A percentile compares a stretch with the other conserved stretches of the same genome.
phyloP scores from a whole-genome alignment of 2,329 filamentous ascomycete species.

The Helotiales sp. region DNA sequence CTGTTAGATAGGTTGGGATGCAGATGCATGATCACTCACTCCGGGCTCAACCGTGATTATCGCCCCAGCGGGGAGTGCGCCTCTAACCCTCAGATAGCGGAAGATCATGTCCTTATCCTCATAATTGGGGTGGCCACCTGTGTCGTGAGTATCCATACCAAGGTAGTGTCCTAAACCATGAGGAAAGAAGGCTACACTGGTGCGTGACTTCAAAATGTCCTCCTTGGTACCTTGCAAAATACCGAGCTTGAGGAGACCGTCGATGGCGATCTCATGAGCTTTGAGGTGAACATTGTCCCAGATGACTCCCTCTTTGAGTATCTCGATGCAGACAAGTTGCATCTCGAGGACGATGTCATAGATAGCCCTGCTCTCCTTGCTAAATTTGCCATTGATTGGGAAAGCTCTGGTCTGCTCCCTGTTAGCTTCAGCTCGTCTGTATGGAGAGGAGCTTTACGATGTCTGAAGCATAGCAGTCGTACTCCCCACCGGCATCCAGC shows the following conservation, averaged over 20 bases:
- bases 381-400: conserved; percentile 76
- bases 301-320: conserved; percentile 72
- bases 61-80: conserved; percentile 73
- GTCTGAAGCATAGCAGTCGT: conserved; percentile 72
- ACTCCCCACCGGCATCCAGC: conserved; percentile 83
- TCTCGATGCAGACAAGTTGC: conserved; percentile 77
- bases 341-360: conserved; percentile 86
- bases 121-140: conserved; percentile 78
- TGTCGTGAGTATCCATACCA: conserved; percentile 92
- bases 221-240: conserved; percentile 71
- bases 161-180: conserved; percentile 91
- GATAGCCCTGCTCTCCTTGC: conserved; percentile 70
- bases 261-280: conserved; percentile 82
- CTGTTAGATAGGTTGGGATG: background rate
- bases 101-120: conserved; percentile 84
- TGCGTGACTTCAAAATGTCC: conserved; percentile 77
- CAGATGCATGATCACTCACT: conserved; percentile 52
- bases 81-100: conserved; percentile 81
- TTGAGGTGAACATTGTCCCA: conserved; percentile 84
- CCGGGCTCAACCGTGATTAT: conserved; percentile 97
- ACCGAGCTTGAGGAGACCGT: conserved; percentile 76
- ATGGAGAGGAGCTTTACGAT: conserved; percentile 51
- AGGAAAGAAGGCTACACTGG: conserved; percentile 90
- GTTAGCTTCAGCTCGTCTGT: background rate
- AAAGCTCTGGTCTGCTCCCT: conserved; percentile 77